These are phyloP conservation scores for Phytophthora agathidicida DNA, from an alignment of 352 stramenopile genomes.

Conservation along the genomic window DNA sequence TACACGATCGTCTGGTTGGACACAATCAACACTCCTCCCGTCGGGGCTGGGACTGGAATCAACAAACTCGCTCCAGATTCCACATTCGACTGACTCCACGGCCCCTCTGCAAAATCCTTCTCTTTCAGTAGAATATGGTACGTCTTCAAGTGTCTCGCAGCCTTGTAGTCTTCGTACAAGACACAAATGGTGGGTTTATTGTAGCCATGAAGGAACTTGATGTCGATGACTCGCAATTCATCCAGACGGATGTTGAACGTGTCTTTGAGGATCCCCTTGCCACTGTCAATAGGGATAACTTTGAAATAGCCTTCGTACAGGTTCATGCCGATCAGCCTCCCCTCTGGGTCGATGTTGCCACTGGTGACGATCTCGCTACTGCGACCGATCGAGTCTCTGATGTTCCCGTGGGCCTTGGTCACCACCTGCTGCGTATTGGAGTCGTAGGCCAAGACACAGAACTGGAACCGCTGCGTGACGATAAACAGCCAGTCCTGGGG, in stretches of 20 bases:
- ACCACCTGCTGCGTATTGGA: slow-evolving; percentile 66
- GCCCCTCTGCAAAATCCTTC: slow-evolving; percentile 90
- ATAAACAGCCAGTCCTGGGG: slow-evolving; percentile 89
- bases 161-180: slow-evolving; percentile 92
- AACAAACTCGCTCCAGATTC: slow-evolving; percentile 87
- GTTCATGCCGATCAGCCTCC: slow-evolving; percentile 90
- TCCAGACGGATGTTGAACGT: slow-evolving; percentile 94
- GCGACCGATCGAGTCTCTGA: slow-evolving; percentile 85
- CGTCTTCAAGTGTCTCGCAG: slow-evolving; percentile 91
- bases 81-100: slow-evolving; percentile 91
- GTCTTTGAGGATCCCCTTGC: slow-evolving; percentile 79
- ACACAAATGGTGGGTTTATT: slow-evolving; percentile 91
- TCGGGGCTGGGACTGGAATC: slow-evolving; percentile 86
- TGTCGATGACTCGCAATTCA: slow-evolving; percentile 93
- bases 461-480: slow-evolving; percentile 91
- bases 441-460: slow-evolving; percentile 90
- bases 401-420: slow-evolving; percentile 87
- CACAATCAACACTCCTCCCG: slow-evolving; percentile 90
- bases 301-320: slow-evolving; percentile 93
- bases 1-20: slow-evolving; percentile 93
- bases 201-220: slow-evolving; percentile 93
- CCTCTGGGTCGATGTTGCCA: slow-evolving; percentile 88
- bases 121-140: slow-evolving; percentile 91
- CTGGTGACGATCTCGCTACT: slow-evolving; percentile 90
- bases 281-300: slow-evolving; percentile 87